Evolutionary conservation across 768 basidiomycete genomes (phyloP).

Genomic region (Lactarius hengduanensis): DNA sequence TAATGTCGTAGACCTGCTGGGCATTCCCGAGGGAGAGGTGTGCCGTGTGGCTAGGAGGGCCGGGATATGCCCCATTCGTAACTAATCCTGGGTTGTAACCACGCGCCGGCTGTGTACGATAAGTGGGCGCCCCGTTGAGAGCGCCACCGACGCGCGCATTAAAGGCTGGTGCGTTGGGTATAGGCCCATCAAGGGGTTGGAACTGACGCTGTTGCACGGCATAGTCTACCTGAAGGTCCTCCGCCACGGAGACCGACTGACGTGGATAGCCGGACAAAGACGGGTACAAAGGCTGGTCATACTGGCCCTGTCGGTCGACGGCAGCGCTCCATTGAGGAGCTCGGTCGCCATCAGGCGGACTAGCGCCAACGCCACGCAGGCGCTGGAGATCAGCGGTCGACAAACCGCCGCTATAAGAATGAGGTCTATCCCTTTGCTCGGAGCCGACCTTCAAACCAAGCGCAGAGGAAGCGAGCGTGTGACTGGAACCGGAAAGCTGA

Average conservation of each 20-base stretch:
- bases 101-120: slow-evolving; percentile 59
- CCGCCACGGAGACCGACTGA: slow-evolving; percentile 30
- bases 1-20: slow-evolving; percentile 78
- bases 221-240: slow-evolving; percentile 52
- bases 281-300: slow-evolving; percentile 54
- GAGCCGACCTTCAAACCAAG: slow-evolving; percentile 53
- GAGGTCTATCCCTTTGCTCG: slow-evolving; percentile 74
- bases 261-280: slow-evolving; percentile 58
- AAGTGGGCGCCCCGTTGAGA: slow-evolving; percentile 50
- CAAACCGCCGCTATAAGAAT: slow-evolving; percentile 77
- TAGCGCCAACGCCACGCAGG: slow-evolving; percentile 61
- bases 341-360: slow-evolving; percentile 32
- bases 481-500: slow-evolving; percentile 52
- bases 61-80: slow-evolving; percentile 43
- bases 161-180: slow-evolving; percentile 37
- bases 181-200: slow-evolving; percentile 42
- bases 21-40: slow-evolving; percentile 71
- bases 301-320: slow-evolving; percentile 33
- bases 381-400: slow-evolving; percentile 73
- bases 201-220: slow-evolving; percentile 56
- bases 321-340: slow-evolving; percentile 34
- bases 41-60: slow-evolving; percentile 53
- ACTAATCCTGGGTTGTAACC: slow-evolving; percentile 54
- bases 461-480: slow-evolving; percentile 52
- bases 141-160: slow-evolving; percentile 53